These are phyloP conservation scores for Hypomontagnella submonticulosa DNA, from an alignment of 495 filamentous ascomycete genomes.

Conservation along the genomic window DNA sequence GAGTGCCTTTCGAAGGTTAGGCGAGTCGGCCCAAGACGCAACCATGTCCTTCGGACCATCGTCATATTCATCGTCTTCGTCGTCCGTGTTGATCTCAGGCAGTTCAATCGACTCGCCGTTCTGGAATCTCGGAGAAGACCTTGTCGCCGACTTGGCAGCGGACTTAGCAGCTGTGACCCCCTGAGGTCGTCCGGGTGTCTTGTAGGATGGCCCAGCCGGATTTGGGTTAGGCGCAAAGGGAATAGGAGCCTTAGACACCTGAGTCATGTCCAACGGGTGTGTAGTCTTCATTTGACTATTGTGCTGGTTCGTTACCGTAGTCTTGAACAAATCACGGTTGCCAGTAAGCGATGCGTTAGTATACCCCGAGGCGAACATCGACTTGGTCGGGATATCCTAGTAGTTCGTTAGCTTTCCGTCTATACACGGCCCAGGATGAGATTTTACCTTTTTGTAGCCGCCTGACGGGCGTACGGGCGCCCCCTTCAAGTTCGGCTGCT, in stretches of 20 bases:
- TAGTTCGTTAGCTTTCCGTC: conserved; percentile 15
- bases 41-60: conserved; percentile 64
- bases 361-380: conserved; percentile 72
- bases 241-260: conserved; percentile 87
- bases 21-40: conserved; percentile 86
- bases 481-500: conserved; percentile 70
- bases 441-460: conserved; percentile 76
- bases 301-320: conserved; percentile 62
- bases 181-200: conserved; percentile 68
- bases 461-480: conserved; percentile 85
- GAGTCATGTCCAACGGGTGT: conserved; percentile 80
- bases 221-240: conserved; percentile 81
- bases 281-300: conserved; percentile 68
- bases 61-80: conserved; percentile 81
- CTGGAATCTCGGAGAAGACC: conserved; percentile 80
- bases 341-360: conserved; percentile 56
- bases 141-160: conserved; percentile 64
- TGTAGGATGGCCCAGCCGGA: conserved; percentile 62
- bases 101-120: conserved; percentile 84
- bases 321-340: conserved; percentile 56
- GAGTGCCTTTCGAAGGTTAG: conserved; percentile 75
- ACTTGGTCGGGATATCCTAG: conserved; percentile 69
- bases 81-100: conserved; percentile 89
- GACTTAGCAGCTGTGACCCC: conserved; percentile 56
- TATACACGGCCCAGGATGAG: neutral